phyloP scores from a whole-genome alignment of 2,329 filamentous ascomycete genomes.

The Penicillium sp. region DNA sequence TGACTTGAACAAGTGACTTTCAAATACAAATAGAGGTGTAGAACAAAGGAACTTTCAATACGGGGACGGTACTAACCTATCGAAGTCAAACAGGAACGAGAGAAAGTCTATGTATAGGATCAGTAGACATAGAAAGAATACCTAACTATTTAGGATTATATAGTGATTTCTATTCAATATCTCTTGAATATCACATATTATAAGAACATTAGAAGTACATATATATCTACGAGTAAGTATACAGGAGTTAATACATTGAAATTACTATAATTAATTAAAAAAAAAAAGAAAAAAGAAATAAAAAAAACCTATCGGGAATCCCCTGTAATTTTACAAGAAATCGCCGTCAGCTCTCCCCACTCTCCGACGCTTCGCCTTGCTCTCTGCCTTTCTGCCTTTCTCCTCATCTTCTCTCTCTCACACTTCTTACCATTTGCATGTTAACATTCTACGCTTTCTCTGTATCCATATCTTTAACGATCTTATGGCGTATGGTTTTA shows the following conservation, averaged over 20 bases:
- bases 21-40: neutral
- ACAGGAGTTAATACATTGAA: neutral
- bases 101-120: no score
- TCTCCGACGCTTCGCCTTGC: conserved; percentile 25
- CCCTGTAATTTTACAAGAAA: conserved; percentile 21
- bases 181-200: neutral
- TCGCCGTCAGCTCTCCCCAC: conserved; percentile 26
- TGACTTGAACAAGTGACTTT: neutral
- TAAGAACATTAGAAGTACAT: neutral
- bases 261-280: neutral
- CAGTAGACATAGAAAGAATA: neutral
- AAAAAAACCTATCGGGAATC: conserved; percentile 10
- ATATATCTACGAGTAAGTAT: neutral
- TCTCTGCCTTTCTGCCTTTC: conserved; percentile 12
- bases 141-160: neutral
- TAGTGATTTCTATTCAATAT: neutral
- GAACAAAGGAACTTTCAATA: neutral
- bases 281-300: neutral
- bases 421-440: neutral
- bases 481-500: conserved; percentile 35
- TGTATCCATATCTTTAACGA: conserved; percentile 14
- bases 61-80: neutral
- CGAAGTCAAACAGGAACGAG: neutral
- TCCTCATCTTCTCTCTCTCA: neutral
- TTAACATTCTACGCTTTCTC: conserved; percentile 5